Evolutionary conservation across 2,329 filamentous ascomycete genomes (phyloP).

Genomic region (Cordyceps tenuipes): DNA sequence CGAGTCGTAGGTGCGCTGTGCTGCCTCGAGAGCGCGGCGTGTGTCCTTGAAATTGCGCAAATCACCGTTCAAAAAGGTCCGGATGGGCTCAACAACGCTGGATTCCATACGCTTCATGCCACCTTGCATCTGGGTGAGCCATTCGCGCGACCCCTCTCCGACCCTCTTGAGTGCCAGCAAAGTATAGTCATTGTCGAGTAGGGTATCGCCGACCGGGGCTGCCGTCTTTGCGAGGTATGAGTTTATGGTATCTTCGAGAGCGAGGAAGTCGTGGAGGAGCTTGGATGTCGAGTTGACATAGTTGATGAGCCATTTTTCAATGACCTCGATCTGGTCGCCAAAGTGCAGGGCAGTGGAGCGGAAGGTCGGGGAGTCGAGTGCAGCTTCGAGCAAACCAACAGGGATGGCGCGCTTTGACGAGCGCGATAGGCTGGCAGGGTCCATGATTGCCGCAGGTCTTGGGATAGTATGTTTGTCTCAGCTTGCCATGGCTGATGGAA

Average conservation of each 20-base stretch:
- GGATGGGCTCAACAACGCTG: conserved; percentile 73
- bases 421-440: conserved; percentile 15
- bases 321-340: conserved; percentile 78
- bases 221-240: conserved; percentile 66
- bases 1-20: conserved; percentile 78
- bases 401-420: conserved; percentile 44
- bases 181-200: conserved; percentile 93
- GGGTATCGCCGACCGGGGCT: conserved; percentile 72
- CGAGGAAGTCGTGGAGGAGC: conserved; percentile 53
- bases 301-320: conserved; percentile 82
- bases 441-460: conserved; percentile 17
- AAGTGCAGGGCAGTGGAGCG: conserved; percentile 82
- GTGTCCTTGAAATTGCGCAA: conserved; percentile 80
- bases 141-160: conserved; percentile 78
- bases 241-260: conserved; percentile 73
- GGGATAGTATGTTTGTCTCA: not conserved
- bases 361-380: conserved; percentile 93
- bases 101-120: conserved; percentile 71
- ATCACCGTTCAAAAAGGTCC: conserved; percentile 68
- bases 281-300: conserved; percentile 47
- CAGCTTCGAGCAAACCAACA: conserved; percentile 86
- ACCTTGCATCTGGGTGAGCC: conserved; percentile 69
- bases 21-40: conserved; percentile 63
- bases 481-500: not conserved
- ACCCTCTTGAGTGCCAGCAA: conserved; percentile 77